Base-by-base conservation (phyloP, 2,329 filamentous ascomycete genomes). In the Zasmidium angulare region DNA sequence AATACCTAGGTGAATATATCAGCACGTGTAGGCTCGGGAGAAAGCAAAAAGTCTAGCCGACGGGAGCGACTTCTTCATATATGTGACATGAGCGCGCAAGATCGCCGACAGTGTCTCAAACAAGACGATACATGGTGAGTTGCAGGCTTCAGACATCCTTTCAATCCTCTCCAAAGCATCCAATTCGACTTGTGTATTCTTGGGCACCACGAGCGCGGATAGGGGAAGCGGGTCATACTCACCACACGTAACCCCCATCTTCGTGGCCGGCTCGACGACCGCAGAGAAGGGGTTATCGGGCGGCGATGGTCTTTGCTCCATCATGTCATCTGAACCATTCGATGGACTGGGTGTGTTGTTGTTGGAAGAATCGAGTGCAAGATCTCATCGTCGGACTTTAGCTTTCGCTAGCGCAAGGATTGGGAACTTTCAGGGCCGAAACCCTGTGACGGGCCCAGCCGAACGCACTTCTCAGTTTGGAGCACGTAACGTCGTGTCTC, bases 1-100 rank as follows among this genome's bases (percentile, higher is more conserved):
- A 52, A 88, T 83, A 53, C 89, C 87, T 75, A 48, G 31, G 51
- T 10, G 31, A 23, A 21, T 12, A 31, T n/a, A 29, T 61, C 48
- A 66, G 61, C 52, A 62, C 17, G 21, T 49, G 24, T 49, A 17
- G 36, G 36, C 36, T 43, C 3, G 36, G 36, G 7, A 43, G 9
- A 17, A 19, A 17, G 14, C n/a, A 10, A 10, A 17, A 7, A 17
- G 36, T 14, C 36, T 10, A 9, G 29, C n/a, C n/a, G n/a, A n/a
- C n/a, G 36, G 14, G 36, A 43, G 6, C 36, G n/a, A 17, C 6
- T 17, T 43, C 36, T 17, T 17, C 36, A 19, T 43, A 7, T 43
- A n/a, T n/a, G n/a, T n/a, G n/a, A n/a, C n/a, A n/a, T n/a, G n/a
- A n/a, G n/a, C n/a, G n/a, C n/a, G n/a, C n/a, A n/a, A n/a, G n/a